Evolutionary conservation across 2,329 filamentous ascomycete genomes (phyloP), one percentile per base, ranked within the genome.

Genomic region (Daldinia sp.): DNA sequence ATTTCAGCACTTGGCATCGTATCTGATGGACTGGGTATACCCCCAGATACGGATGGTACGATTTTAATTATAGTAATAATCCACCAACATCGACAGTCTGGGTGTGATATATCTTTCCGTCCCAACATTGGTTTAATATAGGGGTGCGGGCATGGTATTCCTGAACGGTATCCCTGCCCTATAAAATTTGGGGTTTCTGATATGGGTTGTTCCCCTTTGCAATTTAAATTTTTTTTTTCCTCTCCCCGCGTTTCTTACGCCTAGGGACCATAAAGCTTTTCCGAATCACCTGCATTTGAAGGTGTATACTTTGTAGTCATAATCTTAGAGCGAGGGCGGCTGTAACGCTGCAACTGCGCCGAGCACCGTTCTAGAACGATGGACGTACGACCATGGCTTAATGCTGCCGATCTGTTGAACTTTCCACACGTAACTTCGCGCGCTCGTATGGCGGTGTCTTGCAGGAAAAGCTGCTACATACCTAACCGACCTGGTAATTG

Each of bases 51-150:
- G 33, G n/a, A 54, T 54, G 51, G 51, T 26, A 37, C 51, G 51
- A 54, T 54, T 35, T 54, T 54, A 54, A 37, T 37, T 54, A 54
- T 54, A 54, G n/a, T 54, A 54, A 54, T 54, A 6, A 39, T 20
- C 51, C 18, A 54, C 33, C 18, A 37, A 37, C 33, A 26, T 37
- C 18, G 5, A 37, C 3, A 13, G n/a, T 18, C 30, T 54, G 18
- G 51, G 18, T 33, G 33, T 6, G 44, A 23, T 23, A 26, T 50
- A 33, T 50, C 26, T n/a, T 54, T 54, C 30, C 37, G 12, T 4
- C 9, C 50, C 50, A 37, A 54, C 12, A 23, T 54, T 23, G 10
- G 10, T 37, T 30, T 15, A 54, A 39, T 39, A 39, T 39, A 39
- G 35, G 12, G 2, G 12, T 20, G 33, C 33, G 18, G 33, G 23